Evolutionary conservation across 768 basidiomycete genomes (phyloP).

Genomic region (Russula earlei): DNA sequence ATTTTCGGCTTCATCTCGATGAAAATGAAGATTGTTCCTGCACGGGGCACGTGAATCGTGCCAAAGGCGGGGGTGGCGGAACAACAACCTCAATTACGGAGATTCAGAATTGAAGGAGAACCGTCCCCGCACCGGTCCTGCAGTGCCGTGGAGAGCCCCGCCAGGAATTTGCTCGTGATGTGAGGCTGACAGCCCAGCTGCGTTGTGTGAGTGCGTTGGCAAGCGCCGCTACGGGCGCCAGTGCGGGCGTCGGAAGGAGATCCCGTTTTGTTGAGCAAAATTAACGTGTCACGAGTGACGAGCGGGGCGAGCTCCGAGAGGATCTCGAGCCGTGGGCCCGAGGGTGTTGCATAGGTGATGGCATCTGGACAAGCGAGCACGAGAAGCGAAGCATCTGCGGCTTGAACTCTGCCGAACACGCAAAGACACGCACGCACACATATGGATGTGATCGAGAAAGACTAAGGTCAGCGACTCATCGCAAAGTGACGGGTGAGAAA

Average conservation of each 20-base stretch:
- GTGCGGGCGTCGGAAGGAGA: conserved; percentile 26
- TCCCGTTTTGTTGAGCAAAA: conserved; percentile 81
- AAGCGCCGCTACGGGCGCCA: not conserved
- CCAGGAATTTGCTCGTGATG: conserved; percentile 48
- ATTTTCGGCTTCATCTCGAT: conserved; percentile 7
- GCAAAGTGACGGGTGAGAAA: not conserved
- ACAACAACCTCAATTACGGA: no score
- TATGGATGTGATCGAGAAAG: no score
- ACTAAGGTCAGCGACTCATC: not conserved
- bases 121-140: conserved; percentile 35
- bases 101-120: no score
- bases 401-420: conserved; percentile 39
- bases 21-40: conserved; percentile 11
- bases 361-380: conserved; percentile 62
- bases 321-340: conserved; percentile 23
- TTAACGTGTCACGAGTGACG: conserved; percentile 46
- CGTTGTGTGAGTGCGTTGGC: not conserved
- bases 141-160: conserved; percentile 44
- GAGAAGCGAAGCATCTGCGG: conserved; percentile 68
- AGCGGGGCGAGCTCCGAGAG: conserved; percentile 43
- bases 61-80: no score
- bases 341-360: conserved; percentile 3
- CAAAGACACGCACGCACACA: not conserved
- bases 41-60: not conserved
- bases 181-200: conserved; percentile 55